Evolutionary conservation across 148 eudicot genomes (phyloP).

Genomic region (Rhododendron ferrugineum): DNA sequence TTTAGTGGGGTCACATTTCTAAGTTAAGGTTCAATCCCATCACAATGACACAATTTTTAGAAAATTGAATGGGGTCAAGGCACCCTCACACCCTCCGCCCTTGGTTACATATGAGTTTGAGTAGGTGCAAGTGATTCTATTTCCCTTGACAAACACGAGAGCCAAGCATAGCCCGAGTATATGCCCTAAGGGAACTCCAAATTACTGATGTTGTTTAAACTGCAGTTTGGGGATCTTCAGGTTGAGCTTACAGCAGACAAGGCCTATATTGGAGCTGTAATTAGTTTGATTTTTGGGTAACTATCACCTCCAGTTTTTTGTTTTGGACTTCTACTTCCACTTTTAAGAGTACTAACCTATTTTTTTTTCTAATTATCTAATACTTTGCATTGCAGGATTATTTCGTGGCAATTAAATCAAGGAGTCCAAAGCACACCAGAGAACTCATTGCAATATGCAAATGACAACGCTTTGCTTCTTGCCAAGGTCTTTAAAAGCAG

Average conservation of each 20-base stretch:
- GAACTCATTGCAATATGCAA: constrained; percentile 75
- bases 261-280: constrained; percentile 76
- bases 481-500: constrained; percentile 53
- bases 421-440: constrained; percentile 87
- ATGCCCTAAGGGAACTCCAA: not conserved
- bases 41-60: not conserved
- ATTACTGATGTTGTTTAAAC: constrained; percentile 10
- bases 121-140: not conserved
- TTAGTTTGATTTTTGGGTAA: constrained; percentile 71
- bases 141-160: not conserved
- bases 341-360: not conserved
- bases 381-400: constrained; percentile 37
- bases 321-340: not conserved
- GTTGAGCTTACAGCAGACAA: constrained; percentile 71
- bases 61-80: not conserved
- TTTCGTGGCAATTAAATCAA: constrained; percentile 86
- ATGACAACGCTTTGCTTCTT: constrained; percentile 74
- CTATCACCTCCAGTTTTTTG: not conserved
- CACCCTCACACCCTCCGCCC: not conserved
- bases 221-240: constrained; percentile 96
- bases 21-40: not conserved
- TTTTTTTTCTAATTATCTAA: not conserved
- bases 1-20: not conserved
- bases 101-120: not conserved
- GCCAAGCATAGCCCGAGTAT: not conserved